Conservation (phyloP, 805 yeast species). For the Pichia sporocuriosa region DNA sequence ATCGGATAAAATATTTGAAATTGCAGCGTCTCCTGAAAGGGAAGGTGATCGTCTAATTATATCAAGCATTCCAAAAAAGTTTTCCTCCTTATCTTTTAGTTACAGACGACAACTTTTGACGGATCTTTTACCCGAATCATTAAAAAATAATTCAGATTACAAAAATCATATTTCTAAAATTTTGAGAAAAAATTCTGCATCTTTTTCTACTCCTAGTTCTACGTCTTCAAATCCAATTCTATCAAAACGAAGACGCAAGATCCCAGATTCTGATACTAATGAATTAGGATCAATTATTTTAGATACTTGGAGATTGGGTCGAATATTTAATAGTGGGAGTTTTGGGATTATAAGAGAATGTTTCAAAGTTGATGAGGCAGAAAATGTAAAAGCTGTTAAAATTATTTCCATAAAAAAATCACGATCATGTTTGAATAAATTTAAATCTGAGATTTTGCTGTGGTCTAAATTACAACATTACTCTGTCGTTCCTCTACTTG, state of each 20-base stretch:
- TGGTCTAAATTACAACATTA: conserved; percentile 69
- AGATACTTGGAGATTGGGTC: conserved; percentile 52
- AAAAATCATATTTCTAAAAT: conserved; percentile 27
- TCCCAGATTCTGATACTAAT: conserved; percentile 28
- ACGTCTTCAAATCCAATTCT: conserved; percentile 17
- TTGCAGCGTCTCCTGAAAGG: conserved; percentile 29
- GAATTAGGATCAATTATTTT: conserved; percentile 64
- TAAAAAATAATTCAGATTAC: conserved; percentile 25
- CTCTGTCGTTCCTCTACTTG: conserved; percentile 55
- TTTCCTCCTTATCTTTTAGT: conserved; percentile 45
- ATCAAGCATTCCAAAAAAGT: conserved; percentile 41
- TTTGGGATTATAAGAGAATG: conserved; percentile 69
- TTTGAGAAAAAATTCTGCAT: conserved; percentile 23
- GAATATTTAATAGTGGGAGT: conserved; percentile 80
- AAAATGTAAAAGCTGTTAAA: conserved; percentile 25
- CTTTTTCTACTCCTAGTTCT: conserved; percentile 13
- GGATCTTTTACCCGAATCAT: conserved; percentile 23
- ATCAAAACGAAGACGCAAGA: conserved; percentile 8
- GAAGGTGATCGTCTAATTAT: conserved; percentile 37
- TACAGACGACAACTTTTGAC: conserved; percentile 36
- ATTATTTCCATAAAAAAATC: conserved; percentile 30
- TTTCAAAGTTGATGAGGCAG: conserved; percentile 12
- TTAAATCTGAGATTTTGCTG: conserved; percentile 62
- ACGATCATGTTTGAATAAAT: conserved; percentile 45
- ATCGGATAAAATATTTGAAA: conserved; percentile 18